phyloP scores from a whole-genome alignment of 2,329 filamentous ascomycete genomes.

The Epichloe gansuensis region DNA sequence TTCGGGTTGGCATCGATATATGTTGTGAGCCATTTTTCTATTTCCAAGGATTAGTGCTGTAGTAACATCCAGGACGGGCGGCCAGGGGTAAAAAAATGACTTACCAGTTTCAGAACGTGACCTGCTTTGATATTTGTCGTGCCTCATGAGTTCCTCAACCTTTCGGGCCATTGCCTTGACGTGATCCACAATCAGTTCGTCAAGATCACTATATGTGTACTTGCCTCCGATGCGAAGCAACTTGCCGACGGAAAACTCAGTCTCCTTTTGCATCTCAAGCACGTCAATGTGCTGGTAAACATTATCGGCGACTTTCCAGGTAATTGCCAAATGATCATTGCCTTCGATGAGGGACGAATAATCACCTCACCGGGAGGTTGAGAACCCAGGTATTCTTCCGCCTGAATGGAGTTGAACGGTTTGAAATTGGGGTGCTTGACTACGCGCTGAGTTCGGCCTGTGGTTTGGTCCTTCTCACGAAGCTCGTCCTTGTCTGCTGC shows the following conservation, averaged over 20 bases:
- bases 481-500: conserved; percentile 69
- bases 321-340: conserved; percentile 87
- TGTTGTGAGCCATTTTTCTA: conserved; percentile 90
- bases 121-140: conserved; percentile 85
- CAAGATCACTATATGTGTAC: conserved; percentile 88
- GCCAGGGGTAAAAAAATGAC: conserved; percentile 20
- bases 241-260: conserved; percentile 85
- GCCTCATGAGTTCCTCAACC: conserved; percentile 87
- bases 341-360: conserved; percentile 89
- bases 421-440: conserved; percentile 97
- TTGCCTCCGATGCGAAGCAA: conserved; percentile 76
- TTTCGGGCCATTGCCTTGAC: conserved; percentile 97
- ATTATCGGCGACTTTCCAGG: conserved; percentile 93
- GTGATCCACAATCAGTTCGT: conserved; percentile 93
- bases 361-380: conserved; percentile 82
- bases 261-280: conserved; percentile 91
- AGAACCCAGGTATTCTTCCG: conserved; percentile 83
- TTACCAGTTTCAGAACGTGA: conserved; percentile 75
- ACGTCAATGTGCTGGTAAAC: conserved; percentile 99
- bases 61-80: conserved; percentile 9
- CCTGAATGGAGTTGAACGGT: conserved; percentile 82
- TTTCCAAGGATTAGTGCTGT: too few relatives aligned
- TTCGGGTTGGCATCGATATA: conserved; percentile 95
- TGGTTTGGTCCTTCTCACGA: conserved; percentile 73
- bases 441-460: conserved; percentile 79